phyloP scores from a whole-genome alignment of 176 grass and related monocot genomes.

The Pontederia paniculata region DNA sequence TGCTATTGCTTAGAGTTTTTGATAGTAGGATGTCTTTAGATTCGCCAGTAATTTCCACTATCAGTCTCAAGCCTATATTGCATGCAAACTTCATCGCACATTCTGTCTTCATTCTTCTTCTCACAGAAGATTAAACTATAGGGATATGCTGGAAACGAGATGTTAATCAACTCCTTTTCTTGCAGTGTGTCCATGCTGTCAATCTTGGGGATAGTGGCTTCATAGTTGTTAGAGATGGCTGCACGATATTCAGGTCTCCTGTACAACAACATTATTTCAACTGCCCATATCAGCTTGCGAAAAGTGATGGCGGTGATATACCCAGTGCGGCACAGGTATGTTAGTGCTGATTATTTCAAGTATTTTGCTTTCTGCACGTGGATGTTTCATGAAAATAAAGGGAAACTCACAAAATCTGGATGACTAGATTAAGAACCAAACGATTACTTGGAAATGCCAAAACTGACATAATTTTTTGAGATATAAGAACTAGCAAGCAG shows the following conservation, averaged over 20 bases:
- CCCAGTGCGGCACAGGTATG: slow-evolving; percentile 83
- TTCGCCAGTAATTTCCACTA: too few relatives aligned
- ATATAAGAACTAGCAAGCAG: too few relatives aligned
- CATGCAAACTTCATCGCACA: too few relatives aligned
- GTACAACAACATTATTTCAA: slow-evolving; percentile 98
- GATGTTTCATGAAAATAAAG: too few relatives aligned
- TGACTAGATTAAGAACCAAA: too few relatives aligned
- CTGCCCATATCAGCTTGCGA: slow-evolving; percentile 95
- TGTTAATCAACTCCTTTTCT: background rate
- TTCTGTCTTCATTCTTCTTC: background rate
- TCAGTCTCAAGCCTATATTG: too few relatives aligned
- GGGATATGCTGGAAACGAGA: too few relatives aligned
- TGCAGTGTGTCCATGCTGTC: slow-evolving; percentile 67
- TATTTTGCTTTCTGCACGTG: background rate
- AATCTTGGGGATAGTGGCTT: slow-evolving; percentile 97
- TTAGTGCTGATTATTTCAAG: slow-evolving; percentile 6
- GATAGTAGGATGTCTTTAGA: too few relatives aligned
- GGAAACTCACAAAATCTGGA: too few relatives aligned
- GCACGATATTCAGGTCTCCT: slow-evolving; percentile 77
- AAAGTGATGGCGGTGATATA: slow-evolving; percentile 85
- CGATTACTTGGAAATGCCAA: too few relatives aligned
- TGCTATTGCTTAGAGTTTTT: too few relatives aligned
- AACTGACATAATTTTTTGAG: too few relatives aligned
- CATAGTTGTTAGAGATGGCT: slow-evolving; percentile 75
- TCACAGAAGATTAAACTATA: background rate